Base-by-base conservation (phyloP, 306 rosid genomes). In the Quercus engelmannii region DNA sequence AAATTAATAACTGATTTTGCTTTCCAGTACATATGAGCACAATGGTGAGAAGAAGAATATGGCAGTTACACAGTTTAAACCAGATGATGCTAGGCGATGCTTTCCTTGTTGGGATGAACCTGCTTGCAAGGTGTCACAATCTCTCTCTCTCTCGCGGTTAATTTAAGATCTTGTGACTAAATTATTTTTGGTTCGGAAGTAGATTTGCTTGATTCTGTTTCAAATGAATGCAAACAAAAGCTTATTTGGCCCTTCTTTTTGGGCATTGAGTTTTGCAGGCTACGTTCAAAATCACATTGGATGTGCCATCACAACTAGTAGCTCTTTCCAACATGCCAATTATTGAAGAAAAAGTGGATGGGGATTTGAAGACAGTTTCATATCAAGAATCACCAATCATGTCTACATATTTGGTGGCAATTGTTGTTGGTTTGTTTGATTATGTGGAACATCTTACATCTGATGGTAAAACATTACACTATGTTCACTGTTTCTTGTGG, bases 41-140 rank as follows among this genome's bases (percentile, higher is more conserved):
- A 85, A 85, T 28, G 94, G 98, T 25, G 95, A 88, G 87, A 88
- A 88, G 91, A 92, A 90, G 83, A 95, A 93, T 67, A 91, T 92
- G 99, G 99, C 98, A 55, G 97, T 95, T 78, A 91, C 98, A 19
- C 99, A 92, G 87, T 95, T 95, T 89, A 97, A 95, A 82, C 97
- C 99, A 11, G 92, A 88, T 84, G 97, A 95, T 92, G 99, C 99
- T 56, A 90, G 99, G 83, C 82, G 92, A 74, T 95, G 99, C 86
- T 95, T 95, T 85, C 99, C 98, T 17, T 95, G 99, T 85, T 95
- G 99, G 99, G 99, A 95, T 81, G 99, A 95, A 82, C 99, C 99
- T 67, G 96, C 97, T 74, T 91, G 87, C 87, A 95, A 95, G 99
- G 99, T 95, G 21, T 25, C n/a, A 61, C 73, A 78, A 17, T 70